A percentile compares a stretch with the other conserved stretches of the same genome.
Evolutionary conservation across 1,284 basidiomycete species (phyloP).

Genomic region (Austroboletus niveus): DNA sequence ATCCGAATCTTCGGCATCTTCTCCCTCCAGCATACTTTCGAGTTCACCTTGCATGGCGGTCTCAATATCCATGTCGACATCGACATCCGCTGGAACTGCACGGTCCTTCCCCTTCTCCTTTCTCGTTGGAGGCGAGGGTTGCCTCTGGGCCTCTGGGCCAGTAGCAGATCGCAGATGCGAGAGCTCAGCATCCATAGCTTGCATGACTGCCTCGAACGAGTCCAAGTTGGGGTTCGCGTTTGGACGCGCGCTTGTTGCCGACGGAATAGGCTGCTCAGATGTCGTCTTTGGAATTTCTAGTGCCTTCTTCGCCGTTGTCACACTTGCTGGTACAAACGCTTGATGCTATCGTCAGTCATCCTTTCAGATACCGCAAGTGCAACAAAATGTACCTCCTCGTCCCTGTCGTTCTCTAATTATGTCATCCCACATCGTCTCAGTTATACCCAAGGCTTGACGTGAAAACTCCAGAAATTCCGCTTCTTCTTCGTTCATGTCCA

Average conservation of each 20-base stretch:
- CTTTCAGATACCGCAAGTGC: neutral
- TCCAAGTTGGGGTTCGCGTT: conserved; percentile 69
- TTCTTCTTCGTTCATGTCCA: conserved; percentile 87
- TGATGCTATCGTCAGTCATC: conserved; percentile 9
- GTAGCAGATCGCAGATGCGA: conserved; percentile 39
- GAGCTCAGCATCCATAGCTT: conserved; percentile 87
- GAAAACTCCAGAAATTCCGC: conserved; percentile 94
- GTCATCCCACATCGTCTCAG: conserved; percentile 77
- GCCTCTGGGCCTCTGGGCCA: conserved; percentile 9
- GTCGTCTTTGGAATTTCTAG: conserved; percentile 1
- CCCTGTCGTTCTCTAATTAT: conserved; percentile 75
- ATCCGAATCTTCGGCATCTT: conserved; percentile 48
- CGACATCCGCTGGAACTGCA: conserved; percentile 29
- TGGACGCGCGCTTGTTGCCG: conserved; percentile 37
- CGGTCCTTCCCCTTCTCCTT: conserved; percentile 33
- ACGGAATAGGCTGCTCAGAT: conserved; percentile 9
- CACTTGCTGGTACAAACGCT: conserved; percentile 69
- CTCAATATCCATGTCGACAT: conserved; percentile 65
- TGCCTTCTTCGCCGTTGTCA: conserved; percentile 13
- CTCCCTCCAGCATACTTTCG: conserved; percentile 57
- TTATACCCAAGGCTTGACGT: conserved; percentile 83
- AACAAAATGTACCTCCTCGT: conserved; percentile 64
- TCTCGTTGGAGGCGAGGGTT: conserved; percentile 10
- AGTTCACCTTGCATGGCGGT: conserved; percentile 86
- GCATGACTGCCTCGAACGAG: conserved; percentile 93